A percentile compares a stretch with the other conserved stretches of the same genome.
Conservation (phyloP, 345 rosid species). For the Populus euphratica region DNA sequence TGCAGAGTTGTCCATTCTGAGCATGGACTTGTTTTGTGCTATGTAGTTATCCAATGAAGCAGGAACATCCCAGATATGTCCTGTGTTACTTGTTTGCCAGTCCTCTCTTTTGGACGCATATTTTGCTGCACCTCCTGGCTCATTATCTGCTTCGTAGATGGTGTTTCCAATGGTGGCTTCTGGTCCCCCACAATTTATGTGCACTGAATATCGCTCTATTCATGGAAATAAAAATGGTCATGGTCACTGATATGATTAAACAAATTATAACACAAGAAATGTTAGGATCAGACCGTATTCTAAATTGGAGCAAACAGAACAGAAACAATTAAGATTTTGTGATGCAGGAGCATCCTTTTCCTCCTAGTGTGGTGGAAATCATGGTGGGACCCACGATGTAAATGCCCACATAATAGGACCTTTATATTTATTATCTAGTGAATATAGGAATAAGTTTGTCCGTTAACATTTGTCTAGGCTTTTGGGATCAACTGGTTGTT, state of each 20-base stretch:
- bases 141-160: not conserved
- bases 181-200: constrained; percentile 17
- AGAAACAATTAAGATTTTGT: not conserved
- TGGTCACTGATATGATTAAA: not conserved
- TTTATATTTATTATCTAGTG: too few relatives aligned
- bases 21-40: not conserved
- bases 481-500: too few relatives aligned
- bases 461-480: too few relatives aligned
- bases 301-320: not conserved
- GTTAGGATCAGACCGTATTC: too few relatives aligned
- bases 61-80: constrained; percentile 4
- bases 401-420: too few relatives aligned
- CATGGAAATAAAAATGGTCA: not conserved
- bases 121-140: constrained; percentile 2
- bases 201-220: not conserved
- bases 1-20: not conserved
- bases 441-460: too few relatives aligned
- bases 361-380: too few relatives aligned
- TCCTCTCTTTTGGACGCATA: not conserved
- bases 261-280: not conserved
- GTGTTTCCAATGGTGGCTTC: not conserved
- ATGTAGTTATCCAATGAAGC: not conserved
- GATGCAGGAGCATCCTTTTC: too few relatives aligned
- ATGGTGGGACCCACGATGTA: too few relatives aligned
- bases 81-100: constrained; percentile 10